phyloP scores from a whole-genome alignment of 495 filamentous ascomycete genomes.

The Neurospora sp. region DNA sequence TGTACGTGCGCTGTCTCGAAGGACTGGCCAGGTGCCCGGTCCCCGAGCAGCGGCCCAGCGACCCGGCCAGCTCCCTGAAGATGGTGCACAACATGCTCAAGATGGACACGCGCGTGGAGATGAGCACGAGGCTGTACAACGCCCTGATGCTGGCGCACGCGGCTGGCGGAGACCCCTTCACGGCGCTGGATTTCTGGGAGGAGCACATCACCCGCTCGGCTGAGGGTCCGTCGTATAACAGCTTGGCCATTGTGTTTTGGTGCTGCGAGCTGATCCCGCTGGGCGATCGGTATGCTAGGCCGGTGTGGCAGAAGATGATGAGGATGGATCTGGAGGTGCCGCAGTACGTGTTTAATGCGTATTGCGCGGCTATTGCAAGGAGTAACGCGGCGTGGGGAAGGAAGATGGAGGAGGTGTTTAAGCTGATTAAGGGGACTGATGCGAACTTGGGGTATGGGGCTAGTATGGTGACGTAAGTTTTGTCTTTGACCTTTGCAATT shows the following conservation, averaged over 20 bases:
- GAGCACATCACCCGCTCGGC: conserved; percentile 57
- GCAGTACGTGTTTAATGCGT: conserved; percentile 57
- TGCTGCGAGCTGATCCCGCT: conserved; percentile 56
- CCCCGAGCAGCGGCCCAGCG: conserved; percentile 24
- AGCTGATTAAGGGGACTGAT: conserved; percentile 55
- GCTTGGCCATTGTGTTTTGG: conserved; percentile 67
- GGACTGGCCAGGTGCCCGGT: conserved; percentile 61
- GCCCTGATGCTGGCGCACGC: conserved; percentile 79
- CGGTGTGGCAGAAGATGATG: conserved; percentile 65
- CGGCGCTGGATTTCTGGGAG: conserved; percentile 68
- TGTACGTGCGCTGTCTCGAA: conserved; percentile 67
- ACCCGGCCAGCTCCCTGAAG: conserved; percentile 37
- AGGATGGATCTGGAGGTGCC: conserved; percentile 69
- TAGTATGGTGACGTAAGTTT: conserved; percentile 57
- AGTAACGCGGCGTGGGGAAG: conserved; percentile 31
- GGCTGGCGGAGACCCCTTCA: conserved; percentile 49
- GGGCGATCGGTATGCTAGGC: conserved; percentile 53
- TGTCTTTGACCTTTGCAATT: background rate
- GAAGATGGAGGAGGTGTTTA: conserved; percentile 52
- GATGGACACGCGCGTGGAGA: conserved; percentile 68
- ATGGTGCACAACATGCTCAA: conserved; percentile 86
- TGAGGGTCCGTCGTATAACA: conserved; percentile 75
- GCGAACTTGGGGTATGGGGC: conserved; percentile 52
- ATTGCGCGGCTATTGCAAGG: conserved; percentile 58
- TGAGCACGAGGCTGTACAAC: conserved; percentile 67